Conservation (phyloP, 306 rosid genomes). For the Abrus precatorius region DNA sequence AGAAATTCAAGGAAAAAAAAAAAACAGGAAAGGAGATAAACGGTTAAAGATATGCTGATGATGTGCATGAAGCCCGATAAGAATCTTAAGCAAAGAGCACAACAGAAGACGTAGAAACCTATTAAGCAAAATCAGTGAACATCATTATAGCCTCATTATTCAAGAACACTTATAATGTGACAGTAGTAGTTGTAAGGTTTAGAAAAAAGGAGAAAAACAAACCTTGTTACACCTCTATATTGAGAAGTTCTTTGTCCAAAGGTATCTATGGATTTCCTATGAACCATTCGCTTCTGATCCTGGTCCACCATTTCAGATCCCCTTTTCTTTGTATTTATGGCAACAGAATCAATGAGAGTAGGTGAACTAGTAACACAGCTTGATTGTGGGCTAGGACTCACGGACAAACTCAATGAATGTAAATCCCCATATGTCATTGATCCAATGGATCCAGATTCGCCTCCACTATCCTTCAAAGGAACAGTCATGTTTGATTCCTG, state of each 20-base stretch:
- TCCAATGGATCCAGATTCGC: conserved; percentile 58
- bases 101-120: neutral
- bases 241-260: conserved; percentile 92
- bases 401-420: conserved; percentile 68
- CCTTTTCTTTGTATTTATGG: conserved; percentile 69
- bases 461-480: conserved; percentile 58
- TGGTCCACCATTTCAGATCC: conserved; percentile 61
- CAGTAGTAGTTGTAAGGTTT: neutral
- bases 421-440: conserved; percentile 66
- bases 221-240: conserved; percentile 90
- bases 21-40: neutral
- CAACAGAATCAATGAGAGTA: conserved; percentile 47
- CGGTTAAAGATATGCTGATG: conserved; percentile 6
- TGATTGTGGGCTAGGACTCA: conserved; percentile 76
- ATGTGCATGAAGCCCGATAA: neutral
- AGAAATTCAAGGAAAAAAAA: neutral
- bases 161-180: neutral
- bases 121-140: neutral
- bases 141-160: neutral
- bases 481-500: conserved; percentile 55
- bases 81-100: conserved; percentile 16
- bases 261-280: conserved; percentile 79
- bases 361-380: conserved; percentile 71
- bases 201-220: conserved; percentile 1
- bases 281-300: conserved; percentile 65